These are phyloP conservation scores for Mycoemilia scoparia DNA, from an alignment of 192 early-diverging fungal genomes.

Conservation along the genomic window DNA sequence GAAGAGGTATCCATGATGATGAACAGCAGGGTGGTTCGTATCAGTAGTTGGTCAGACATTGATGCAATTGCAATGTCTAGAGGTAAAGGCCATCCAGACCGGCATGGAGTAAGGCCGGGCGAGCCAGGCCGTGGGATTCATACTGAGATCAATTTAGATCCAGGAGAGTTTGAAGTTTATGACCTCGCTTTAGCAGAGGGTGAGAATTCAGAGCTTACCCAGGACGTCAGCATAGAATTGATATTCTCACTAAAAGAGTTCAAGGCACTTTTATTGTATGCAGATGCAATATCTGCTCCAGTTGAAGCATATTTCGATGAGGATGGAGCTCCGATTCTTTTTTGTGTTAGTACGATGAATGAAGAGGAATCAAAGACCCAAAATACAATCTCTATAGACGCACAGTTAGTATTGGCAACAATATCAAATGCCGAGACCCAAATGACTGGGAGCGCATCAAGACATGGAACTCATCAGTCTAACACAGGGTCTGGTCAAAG, in stretches of 20 bases:
- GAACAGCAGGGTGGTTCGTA: conserved; percentile 6
- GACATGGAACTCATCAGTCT: no score
- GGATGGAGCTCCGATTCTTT: conserved; percentile 20
- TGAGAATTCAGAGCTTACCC: conserved; percentile 14
- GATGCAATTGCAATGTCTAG: conserved; percentile 7
- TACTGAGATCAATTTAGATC: conserved; percentile 18
- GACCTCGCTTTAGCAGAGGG: conserved; percentile 16
- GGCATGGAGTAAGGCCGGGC: no score
- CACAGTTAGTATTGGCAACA: no score
- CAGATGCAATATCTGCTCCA: conserved; percentile 20
- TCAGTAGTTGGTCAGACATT: conserved; percentile 21
- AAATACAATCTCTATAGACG: no score
- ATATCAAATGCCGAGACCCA: no score
- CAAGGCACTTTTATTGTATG: conserved; percentile 22
- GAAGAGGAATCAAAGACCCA: no score
- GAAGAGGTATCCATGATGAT: conserved; percentile 28
- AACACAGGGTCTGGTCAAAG: no score
- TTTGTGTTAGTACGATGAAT: conserved; percentile 6
- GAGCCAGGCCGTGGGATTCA: conserved; percentile 15
- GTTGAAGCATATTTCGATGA: conserved; percentile 18
- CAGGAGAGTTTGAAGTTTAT: conserved; percentile 27
- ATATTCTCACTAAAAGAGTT: conserved; percentile 28
- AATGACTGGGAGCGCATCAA: no score
- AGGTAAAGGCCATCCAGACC: no score
- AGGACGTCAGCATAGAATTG: conserved; percentile 14